These are phyloP conservation scores for Fragaria nilgerrensis DNA, from an alignment of 306 rosid genomes.

Conservation along the genomic window DNA sequence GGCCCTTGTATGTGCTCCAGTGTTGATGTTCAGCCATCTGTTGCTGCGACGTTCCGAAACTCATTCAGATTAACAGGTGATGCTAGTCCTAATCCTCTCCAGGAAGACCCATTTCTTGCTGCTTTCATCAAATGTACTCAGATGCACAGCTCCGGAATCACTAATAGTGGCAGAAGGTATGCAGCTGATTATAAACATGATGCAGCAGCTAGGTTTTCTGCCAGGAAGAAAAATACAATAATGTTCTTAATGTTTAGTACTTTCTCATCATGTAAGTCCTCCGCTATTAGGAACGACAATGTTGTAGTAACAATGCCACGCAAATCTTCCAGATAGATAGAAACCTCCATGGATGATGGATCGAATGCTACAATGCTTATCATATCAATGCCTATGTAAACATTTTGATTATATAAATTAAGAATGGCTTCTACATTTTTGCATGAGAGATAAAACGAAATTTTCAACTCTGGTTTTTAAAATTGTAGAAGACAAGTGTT, in stretches of 20 bases:
- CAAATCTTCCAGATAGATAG: neutral
- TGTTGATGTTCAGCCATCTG: neutral
- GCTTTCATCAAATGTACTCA: conserved; percentile 54
- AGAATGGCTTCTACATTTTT: neutral
- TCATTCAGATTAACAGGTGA: neutral
- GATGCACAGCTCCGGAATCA: neutral
- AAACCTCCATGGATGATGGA: neutral
- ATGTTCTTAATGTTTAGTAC: neutral
- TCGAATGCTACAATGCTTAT: neutral
- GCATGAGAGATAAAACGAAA: neutral
- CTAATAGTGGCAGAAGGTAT: conserved; percentile 4
- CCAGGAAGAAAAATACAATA: conserved; percentile 22
- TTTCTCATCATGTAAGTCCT: conserved; percentile 33
- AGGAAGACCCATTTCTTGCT: conserved; percentile 51
- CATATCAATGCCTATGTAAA: too few relatives aligned
- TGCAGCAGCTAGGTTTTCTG: neutral
- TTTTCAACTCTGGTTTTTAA: neutral
- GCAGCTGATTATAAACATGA: neutral
- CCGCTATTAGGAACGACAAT: neutral
- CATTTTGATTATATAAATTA: too few relatives aligned
- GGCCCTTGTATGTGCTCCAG: neutral
- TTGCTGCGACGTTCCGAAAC: neutral
- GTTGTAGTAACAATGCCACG: neutral
- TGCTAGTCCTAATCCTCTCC: neutral
- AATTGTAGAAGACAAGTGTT: neutral